Conservation (phyloP, 208 protist genomes). For the Acanthamoeba lugdunensis region DNA sequence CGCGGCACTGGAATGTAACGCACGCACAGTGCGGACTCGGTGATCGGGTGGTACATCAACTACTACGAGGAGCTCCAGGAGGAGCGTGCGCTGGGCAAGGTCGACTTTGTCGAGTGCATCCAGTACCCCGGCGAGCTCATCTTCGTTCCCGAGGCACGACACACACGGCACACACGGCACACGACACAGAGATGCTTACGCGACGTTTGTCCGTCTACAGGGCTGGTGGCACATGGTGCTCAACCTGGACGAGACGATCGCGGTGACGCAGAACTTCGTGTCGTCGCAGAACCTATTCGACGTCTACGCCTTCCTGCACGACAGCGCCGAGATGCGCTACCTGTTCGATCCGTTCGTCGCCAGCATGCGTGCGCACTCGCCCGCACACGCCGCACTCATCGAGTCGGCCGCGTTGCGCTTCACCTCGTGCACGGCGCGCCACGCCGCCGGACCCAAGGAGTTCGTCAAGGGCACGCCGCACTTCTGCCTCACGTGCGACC, state of each 20-base stretch:
- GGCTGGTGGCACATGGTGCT: conserved; percentile 82
- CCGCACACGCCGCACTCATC: conserved; percentile 11
- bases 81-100: conserved; percentile 19
- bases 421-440: conserved; percentile 35
- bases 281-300: conserved; percentile 70
- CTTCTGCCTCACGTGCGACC: conserved; percentile 52
- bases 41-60: conserved; percentile 79
- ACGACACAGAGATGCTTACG: not conserved
- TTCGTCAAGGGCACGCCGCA: conserved; percentile 7
- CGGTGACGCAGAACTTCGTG: conserved; percentile 81
- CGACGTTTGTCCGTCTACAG: conserved; percentile 41
- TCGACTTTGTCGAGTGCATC: conserved; percentile 76
- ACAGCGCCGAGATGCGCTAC: conserved; percentile 33
- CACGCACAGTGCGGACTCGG: conserved; percentile 35
- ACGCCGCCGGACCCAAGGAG: conserved; percentile 14
- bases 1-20: not conserved
- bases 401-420: not conserved
- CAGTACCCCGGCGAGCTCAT: conserved; percentile 79
- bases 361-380: conserved; percentile 20
- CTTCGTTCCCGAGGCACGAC: conserved; percentile 72
- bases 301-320: conserved; percentile 73
- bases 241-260: conserved; percentile 82
- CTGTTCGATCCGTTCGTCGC: conserved; percentile 44
- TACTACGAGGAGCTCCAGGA: conserved; percentile 77
- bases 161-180: too few species aligned